These are phyloP conservation scores for Saccharomyces hybrid DNA, from an alignment of 1,139 yeast genomes.

Conservation along the genomic window DNA sequence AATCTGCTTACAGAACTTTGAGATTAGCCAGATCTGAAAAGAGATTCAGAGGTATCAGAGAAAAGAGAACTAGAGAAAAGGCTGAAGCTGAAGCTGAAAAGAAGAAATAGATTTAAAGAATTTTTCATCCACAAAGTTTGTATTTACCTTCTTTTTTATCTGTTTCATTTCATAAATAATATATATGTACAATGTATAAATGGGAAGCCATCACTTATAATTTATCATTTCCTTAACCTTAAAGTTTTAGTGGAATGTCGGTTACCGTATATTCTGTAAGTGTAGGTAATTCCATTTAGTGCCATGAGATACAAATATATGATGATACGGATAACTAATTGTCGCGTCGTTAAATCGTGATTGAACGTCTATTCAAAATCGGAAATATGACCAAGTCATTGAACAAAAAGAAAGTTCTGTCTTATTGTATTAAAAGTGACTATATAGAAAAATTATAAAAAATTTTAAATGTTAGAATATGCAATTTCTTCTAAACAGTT, in stretches of 20 bases:
- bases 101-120: conserved; percentile 60
- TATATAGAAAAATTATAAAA: conserved; percentile 6
- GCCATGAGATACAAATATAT: too few relatives aligned
- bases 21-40: conserved; percentile 92
- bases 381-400: not conserved
- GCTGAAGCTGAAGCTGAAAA: conserved; percentile 99
- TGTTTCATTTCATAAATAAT: conserved; percentile 7
- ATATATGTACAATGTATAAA: conserved; percentile 27
- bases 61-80: conserved; percentile 91
- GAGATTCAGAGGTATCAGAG: conserved; percentile 92
- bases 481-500: conserved; percentile 1
- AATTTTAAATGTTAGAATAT: conserved; percentile 1
- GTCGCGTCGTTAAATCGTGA: too few relatives aligned
- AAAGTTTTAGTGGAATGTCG: not conserved
- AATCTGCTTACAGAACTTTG: conserved; percentile 83
- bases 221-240: conserved; percentile 9
- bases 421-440: conserved; percentile 8
- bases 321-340: too few relatives aligned
- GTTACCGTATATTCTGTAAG: too few relatives aligned
- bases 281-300: not conserved
- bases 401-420: conserved; percentile 1
- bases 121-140: conserved; percentile 6
- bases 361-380: too few relatives aligned
- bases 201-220: conserved; percentile 29
- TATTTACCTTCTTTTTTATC: conserved; percentile 12